phyloP scores from a whole-genome alignment of 345 rosid genomes.

The Lenwebbia sp. region DNA sequence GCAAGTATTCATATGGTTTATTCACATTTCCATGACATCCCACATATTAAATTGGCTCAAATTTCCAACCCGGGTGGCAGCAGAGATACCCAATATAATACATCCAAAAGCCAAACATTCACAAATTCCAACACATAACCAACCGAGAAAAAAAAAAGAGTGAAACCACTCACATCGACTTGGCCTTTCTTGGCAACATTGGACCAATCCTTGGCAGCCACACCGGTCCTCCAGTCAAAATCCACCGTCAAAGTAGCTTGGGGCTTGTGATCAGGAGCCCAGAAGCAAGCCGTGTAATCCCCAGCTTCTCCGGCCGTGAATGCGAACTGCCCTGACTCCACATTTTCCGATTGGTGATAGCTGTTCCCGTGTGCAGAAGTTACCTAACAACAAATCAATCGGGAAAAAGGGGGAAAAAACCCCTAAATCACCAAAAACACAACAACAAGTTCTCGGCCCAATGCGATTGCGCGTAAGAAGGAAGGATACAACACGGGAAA shows the following conservation, averaged over 20 bases:
- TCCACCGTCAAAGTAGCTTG: constrained; percentile 45
- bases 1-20: neutral
- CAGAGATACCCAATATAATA: neutral
- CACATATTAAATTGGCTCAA: neutral
- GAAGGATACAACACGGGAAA: neutral
- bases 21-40: neutral
- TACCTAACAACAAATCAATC: constrained; percentile 30
- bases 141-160: neutral
- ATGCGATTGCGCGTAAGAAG: too few relatives aligned
- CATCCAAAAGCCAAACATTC: neutral
- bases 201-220: constrained; percentile 72
- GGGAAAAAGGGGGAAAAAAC: neutral
- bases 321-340: constrained; percentile 74
- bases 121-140: neutral
- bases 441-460: neutral
- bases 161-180: constrained; percentile 55
- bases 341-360: constrained; percentile 55
- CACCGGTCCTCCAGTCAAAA: constrained; percentile 84
- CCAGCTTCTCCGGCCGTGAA: constrained; percentile 79
- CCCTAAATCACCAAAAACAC: neutral
- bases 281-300: constrained; percentile 79
- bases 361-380: constrained; percentile 67
- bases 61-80: neutral
- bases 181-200: constrained; percentile 86
- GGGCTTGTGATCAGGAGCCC: constrained; percentile 53